phyloP scores from a whole-genome alignment of 345 rosid genomes.

The Citrus unshiu region DNA sequence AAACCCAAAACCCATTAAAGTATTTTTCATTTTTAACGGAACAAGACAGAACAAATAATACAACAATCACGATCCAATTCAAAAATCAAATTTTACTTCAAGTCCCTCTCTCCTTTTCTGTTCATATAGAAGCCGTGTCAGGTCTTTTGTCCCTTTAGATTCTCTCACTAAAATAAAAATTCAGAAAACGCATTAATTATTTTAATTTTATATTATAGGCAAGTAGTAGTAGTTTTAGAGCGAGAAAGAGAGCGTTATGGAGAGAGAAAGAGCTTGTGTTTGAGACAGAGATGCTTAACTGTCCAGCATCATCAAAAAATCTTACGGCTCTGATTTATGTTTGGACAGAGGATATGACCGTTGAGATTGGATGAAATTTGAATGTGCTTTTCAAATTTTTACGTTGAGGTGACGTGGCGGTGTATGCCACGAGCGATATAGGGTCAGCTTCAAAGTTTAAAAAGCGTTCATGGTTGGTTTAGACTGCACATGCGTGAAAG shows the following conservation, averaged over 20 bases:
- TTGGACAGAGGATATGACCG: background rate
- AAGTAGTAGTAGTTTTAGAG: background rate
- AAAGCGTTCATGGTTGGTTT: background rate
- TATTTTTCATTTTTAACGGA: slow-evolving; percentile 13
- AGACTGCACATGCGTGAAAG: slow-evolving; percentile 12
- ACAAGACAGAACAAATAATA: slow-evolving; percentile 2
- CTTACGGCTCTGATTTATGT: background rate
- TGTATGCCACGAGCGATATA: slow-evolving; percentile 24
- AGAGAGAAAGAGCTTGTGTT: background rate
- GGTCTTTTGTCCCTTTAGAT: slow-evolving; percentile 31
- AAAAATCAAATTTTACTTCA: slow-evolving; percentile 37
- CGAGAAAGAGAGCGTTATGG: background rate
- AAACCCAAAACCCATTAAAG: slow-evolving; percentile 1
- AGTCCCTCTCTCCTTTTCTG: slow-evolving; percentile 22
- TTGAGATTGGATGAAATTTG: slow-evolving; percentile 17
- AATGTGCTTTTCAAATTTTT: slow-evolving; percentile 20
- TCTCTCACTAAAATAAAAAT: slow-evolving; percentile 7
- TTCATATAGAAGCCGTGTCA: slow-evolving; percentile 42
- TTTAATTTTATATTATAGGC: background rate
- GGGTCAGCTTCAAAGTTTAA: background rate
- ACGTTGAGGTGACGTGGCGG: slow-evolving; percentile 30
- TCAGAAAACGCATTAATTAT: background rate
- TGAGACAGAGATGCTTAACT: background rate
- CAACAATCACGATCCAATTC: slow-evolving; percentile 27
- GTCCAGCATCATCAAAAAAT: background rate